phyloP scores from a whole-genome alignment of 345 rosid genomes.

The Pseudoturritis turrita region DNA sequence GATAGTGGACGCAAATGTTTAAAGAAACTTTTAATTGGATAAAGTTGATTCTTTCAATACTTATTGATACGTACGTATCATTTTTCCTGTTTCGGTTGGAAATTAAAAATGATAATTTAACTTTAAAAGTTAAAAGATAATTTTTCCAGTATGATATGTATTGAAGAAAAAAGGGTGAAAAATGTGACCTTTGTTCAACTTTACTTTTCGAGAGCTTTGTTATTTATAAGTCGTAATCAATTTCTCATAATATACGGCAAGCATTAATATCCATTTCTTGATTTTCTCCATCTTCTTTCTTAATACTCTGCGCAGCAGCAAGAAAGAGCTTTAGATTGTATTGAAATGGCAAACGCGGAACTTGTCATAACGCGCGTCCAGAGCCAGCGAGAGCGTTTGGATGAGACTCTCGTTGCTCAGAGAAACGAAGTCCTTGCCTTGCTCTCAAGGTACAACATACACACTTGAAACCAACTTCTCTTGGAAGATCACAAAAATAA shows the following conservation, averaged over 20 bases:
- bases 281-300: neutral
- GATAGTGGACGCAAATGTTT: neutral
- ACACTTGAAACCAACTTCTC: neutral
- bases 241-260: neutral
- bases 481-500: neutral
- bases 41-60: neutral
- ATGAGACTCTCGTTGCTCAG: constrained; percentile 57
- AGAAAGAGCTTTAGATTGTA: neutral
- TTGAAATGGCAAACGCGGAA: constrained; percentile 42
- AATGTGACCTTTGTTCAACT: neutral
- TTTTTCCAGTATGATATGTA: too few species aligned
- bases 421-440: constrained; percentile 68
- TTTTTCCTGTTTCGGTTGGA: neutral
- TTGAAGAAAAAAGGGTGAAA: neutral
- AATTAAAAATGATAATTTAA: neutral
- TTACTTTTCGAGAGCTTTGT: neutral
- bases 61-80: too few species aligned
- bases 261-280: neutral
- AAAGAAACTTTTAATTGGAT: neutral
- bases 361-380: constrained; percentile 54
- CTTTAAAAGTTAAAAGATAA: too few species aligned
- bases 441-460: constrained; percentile 50
- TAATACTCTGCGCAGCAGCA: neutral
- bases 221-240: neutral
- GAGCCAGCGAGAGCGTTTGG: constrained; percentile 75